phyloP scores from a whole-genome alignment of 1,284 basidiomycete genomes.

The Microbotryum intermedium region DNA sequence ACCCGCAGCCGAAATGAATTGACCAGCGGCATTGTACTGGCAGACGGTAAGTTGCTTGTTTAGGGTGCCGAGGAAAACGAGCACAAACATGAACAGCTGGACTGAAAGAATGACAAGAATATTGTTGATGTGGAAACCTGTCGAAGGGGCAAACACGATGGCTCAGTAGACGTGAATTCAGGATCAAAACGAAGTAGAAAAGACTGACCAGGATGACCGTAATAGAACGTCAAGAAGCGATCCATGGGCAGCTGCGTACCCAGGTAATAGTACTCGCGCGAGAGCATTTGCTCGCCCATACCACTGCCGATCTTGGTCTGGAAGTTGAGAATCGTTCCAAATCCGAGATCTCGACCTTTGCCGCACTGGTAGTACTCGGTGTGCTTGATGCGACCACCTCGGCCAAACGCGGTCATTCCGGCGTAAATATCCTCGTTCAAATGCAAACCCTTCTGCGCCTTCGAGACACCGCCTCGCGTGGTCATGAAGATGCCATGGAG shows the following conservation, averaged over 20 bases:
- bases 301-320: conserved; percentile 99
- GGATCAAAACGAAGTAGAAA: background rate
- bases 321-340: conserved; percentile 98
- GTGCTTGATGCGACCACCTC: conserved; percentile 96
- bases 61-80: conserved; percentile 86
- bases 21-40: conserved; percentile 58
- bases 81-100: conserved; percentile 71
- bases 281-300: conserved; percentile 99
- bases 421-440: conserved; percentile 99
- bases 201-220: conserved; percentile 71
- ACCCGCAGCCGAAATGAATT: conserved; percentile 60
- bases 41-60: conserved; percentile 71
- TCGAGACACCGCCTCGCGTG: conserved; percentile 94
- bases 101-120: conserved; percentile 93
- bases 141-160: too few relatives aligned
- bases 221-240: conserved; percentile 98
- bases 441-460: conserved; percentile 97
- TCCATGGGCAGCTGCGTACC: conserved; percentile 98
- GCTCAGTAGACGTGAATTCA: too few relatives aligned
- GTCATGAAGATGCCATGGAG: conserved; percentile 97
- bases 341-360: conserved; percentile 96
- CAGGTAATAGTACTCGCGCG: conserved; percentile 97
- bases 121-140: conserved; percentile 97
- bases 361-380: conserved; percentile 98
- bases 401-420: conserved; percentile 96